Base-by-base conservation (phyloP, 495 filamentous ascomycete genomes). In the Hypoxylon cercidicola region DNA sequence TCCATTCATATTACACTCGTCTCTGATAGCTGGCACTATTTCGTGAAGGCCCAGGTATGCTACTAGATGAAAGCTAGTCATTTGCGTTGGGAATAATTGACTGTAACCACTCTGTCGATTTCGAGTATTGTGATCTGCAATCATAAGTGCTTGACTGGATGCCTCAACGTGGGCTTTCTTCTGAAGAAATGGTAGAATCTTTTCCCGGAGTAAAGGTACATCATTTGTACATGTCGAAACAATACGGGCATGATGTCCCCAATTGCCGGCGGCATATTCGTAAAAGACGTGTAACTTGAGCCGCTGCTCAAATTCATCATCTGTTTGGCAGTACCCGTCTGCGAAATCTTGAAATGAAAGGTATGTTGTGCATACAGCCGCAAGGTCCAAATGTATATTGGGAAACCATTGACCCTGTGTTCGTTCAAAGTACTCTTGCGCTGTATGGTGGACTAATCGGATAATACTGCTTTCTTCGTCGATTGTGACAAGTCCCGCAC, bases 401-500 rank as follows among this genome's bases (percentile, higher is more conserved):
- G 77, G 66, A 47, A 79, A 76, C 66, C 71, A 77, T 10, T 55
- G 41, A 3, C 53, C 45, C 49, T 60, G 59, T 15, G 58, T 77
- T 15, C 69, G 62, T 10, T 79, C 67, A 54, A 84, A 82, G 51
- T 35, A 35, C 0, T 62, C 60, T 62, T 85, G 77, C 1, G 82
- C 70, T 10, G 84, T 84, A 56, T 81, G 81, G 65, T 86, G 85
- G 11, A 85, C 79, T 6, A 87, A 70, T 12, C 79, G 78, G 30
- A 86, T 67, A 23, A 81, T 74, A 9, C 72, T 46, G 55, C 74
- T 83, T 30, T 79, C 72, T 21, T 73, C 13, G 50, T 85, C 81
- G 7, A 82, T 54, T 4, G 67, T 78, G 8, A 85, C 72, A 10
- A 87, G 70, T 0, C 83, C 82, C 54, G 74, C 77, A 53, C 84